Evolutionary conservation across 2,329 filamentous ascomycete species (phyloP).

Genomic region (Nothomitra cinnamomea): DNA sequence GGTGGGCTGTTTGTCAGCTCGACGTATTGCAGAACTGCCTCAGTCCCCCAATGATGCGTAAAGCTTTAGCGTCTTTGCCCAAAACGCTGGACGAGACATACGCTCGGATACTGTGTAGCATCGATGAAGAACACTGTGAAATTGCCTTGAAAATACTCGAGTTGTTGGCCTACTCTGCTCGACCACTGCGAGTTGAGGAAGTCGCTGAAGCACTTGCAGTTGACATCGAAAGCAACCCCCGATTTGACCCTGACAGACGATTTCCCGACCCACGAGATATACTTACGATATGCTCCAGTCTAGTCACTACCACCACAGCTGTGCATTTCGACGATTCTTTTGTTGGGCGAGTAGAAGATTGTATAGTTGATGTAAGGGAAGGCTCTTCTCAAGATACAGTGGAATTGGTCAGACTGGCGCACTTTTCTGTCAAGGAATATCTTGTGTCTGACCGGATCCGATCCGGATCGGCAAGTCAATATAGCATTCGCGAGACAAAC

Average conservation of each 20-base stretch:
- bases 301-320: background rate
- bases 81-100: conserved; percentile 11
- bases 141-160: conserved; percentile 1
- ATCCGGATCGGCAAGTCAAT: background rate
- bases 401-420: background rate
- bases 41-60: conserved; percentile 1
- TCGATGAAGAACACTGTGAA: conserved; percentile 3
- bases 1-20: conserved; percentile 10
- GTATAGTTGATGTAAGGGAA: too few species aligned
- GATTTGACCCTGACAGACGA: background rate
- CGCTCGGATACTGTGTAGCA: conserved; percentile 7
- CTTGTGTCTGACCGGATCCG: conserved; percentile 3
- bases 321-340: too few species aligned
- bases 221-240: background rate
- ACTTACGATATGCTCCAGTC: conserved; percentile 1
- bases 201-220: background rate
- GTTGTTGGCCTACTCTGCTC: background rate
- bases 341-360: too few species aligned
- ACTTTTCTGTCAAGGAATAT: conserved; percentile 7
- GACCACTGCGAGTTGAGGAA: background rate
- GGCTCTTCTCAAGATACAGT: background rate
- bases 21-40: conserved; percentile 8
- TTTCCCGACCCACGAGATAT: background rate
- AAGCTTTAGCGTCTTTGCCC: conserved; percentile 7
- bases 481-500: background rate